Evolutionary conservation across 2,329 filamentous ascomycete species (phyloP), one percentile per base, ranked within the genome.

Genomic region (Talaromyces sp.): DNA sequence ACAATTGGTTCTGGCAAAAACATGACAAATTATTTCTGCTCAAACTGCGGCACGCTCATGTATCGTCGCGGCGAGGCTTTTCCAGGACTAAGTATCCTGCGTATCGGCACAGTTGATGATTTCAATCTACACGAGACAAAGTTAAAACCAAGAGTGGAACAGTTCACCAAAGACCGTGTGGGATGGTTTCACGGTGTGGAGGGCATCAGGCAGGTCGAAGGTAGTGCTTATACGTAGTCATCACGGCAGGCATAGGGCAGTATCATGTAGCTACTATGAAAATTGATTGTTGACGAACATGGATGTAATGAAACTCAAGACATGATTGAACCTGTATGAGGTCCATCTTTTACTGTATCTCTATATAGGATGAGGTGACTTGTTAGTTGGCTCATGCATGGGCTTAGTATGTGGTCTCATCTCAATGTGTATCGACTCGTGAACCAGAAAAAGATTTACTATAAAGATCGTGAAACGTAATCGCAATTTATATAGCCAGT

Each of bases 21-120:
- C 6, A 90, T 89, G 87, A 84, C 83, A 7, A 89, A 89, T 70
- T 78, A 81, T 71, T 90, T 89, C 74, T 90, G 88, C 69, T 75
- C 71, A 0, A 83, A 78, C 0, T 90, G 88, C 70, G 87, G 88
- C 0, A 83, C 83, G 0, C 79, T 89, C 4, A 84, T 89, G 85
- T 89, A 88, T 69, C 81, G 87, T 0, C 73, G 80, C 8, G 76
- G 82, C 4, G 70, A 74, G 1, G 76, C 71, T 0, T 83, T 79
- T 62, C 84, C 85, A 0, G 83, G 79, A 0, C 65, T 67, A 51
- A 83, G 74, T 43, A 82, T 89, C 56, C 61, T 85, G 66, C 76
- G 87, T 0, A 81, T 87, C 59, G 88, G 88, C 0, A 88, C 85
- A 0, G 82, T 90, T 1, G 87, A 90, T 72, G 87, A 89, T 74